A percentile compares a stretch with the other conserved stretches of the same genome.
Evolutionary conservation across 495 filamentous ascomycete species (phyloP).

Genomic region (Stereocaulon alpinum): DNA sequence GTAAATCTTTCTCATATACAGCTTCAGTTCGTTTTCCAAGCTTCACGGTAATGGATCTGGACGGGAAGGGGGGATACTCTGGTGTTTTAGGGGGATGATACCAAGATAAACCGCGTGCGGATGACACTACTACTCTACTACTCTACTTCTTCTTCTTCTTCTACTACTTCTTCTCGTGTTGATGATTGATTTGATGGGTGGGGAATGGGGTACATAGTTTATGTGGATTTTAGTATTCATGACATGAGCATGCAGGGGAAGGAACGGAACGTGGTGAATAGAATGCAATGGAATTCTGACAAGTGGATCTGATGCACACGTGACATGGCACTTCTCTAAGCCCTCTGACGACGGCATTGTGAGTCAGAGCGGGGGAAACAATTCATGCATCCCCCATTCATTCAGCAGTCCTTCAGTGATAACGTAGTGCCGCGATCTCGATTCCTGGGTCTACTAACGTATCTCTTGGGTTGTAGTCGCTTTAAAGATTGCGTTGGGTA

Average conservation of each 20-base stretch:
- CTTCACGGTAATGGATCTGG: neutral
- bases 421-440: too few relatives aligned
- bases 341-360: too few relatives aligned
- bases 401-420: too few relatives aligned
- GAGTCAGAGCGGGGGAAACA: too few relatives aligned
- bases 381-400: too few relatives aligned
- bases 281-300: neutral
- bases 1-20: neutral
- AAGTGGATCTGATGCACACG: too few relatives aligned
- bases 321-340: too few relatives aligned
- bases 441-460: too few relatives aligned
- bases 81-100: conserved; percentile 1
- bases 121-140: neutral
- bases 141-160: neutral
- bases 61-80: neutral
- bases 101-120: neutral
- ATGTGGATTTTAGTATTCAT: neutral
- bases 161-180: neutral
- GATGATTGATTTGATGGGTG: neutral
- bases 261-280: too few relatives aligned
- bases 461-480: too few relatives aligned
- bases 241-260: too few relatives aligned
- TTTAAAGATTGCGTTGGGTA: too few relatives aligned
- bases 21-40: neutral
- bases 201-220: conserved; percentile 6